Conservation (phyloP, 176 grass and related monocot species). For the Thalia dealbata region DNA sequence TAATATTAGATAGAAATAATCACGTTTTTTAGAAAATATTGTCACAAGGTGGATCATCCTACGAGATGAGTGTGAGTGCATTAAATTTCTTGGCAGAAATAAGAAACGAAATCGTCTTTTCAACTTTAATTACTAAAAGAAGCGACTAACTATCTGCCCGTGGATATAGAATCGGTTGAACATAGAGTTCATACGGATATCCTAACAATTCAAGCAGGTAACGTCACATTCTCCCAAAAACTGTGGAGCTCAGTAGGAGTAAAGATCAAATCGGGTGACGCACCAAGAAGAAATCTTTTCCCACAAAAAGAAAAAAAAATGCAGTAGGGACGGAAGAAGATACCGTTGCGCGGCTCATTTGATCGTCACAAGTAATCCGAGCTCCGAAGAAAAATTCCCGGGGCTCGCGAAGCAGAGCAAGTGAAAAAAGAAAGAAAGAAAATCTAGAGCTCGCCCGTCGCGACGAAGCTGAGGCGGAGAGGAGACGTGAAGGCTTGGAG, state of each 20-base stretch:
- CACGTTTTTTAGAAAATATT: too few relatives aligned
- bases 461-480: background rate
- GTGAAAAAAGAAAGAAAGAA: background rate
- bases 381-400: background rate
- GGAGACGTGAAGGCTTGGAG: background rate
- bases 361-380: background rate
- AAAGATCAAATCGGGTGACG: slow-evolving; percentile 6
- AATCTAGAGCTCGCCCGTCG: background rate
- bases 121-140: background rate
- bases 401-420: background rate
- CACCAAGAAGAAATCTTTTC: too few relatives aligned
- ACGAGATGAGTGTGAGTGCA: background rate
- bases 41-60: background rate
- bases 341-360: background rate
- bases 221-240: too few relatives aligned
- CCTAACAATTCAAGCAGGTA: background rate
- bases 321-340: background rate
- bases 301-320: too few relatives aligned
- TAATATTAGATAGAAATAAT: too few relatives aligned
- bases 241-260: background rate
- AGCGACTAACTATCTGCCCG: background rate
- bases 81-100: background rate
- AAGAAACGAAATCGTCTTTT: background rate
- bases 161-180: background rate
- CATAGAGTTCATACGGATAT: background rate